A percentile compares a stretch with the other conserved stretches of the same genome.
These are phyloP conservation scores for Barbarea vulgaris DNA, from an alignment of 345 rosid genomes.

Conservation along the genomic window DNA sequence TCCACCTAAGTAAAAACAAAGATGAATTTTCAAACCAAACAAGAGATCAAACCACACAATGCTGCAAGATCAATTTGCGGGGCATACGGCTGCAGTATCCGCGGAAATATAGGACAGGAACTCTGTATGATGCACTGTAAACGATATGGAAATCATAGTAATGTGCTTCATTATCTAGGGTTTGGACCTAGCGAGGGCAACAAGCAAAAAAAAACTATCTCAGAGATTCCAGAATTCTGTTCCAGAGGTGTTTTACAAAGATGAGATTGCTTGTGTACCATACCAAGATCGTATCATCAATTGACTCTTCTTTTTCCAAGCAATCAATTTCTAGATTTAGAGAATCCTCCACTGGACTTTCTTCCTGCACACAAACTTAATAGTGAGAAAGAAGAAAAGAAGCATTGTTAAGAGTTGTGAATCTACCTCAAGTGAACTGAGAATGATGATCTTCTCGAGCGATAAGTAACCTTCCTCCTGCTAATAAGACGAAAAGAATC, in stretches of 20 bases:
- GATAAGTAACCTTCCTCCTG: conserved; percentile 64
- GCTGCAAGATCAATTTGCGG: background rate
- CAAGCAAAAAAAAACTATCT: background rate
- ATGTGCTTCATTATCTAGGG: conserved; percentile 47
- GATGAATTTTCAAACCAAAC: conserved; percentile 7
- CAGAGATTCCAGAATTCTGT: conserved; percentile 4
- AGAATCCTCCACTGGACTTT: conserved; percentile 25
- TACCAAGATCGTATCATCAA: conserved; percentile 71
- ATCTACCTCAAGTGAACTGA: conserved; percentile 47
- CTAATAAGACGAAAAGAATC: background rate
- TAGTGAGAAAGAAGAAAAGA: background rate
- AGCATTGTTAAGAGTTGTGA: background rate
- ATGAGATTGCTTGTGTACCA: conserved; percentile 46
- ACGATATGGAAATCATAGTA: conserved; percentile 77
- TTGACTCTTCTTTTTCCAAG: conserved; percentile 41
- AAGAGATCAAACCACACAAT: background rate
- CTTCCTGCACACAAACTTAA: conserved; percentile 33
- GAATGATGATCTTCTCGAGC: conserved; percentile 54
- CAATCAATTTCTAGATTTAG: conserved; percentile 37
- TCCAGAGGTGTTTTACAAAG: background rate
- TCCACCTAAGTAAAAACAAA: conserved; percentile 55
- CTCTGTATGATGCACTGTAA: conserved; percentile 67
- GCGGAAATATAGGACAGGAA: conserved; percentile 83
- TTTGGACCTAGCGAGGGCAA: conserved; percentile 46
- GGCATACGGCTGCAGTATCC: conserved; percentile 64